These are phyloP conservation scores for Phytophthora pistaciae DNA, from an alignment of 352 stramenopile species.

Conservation along the genomic window DNA sequence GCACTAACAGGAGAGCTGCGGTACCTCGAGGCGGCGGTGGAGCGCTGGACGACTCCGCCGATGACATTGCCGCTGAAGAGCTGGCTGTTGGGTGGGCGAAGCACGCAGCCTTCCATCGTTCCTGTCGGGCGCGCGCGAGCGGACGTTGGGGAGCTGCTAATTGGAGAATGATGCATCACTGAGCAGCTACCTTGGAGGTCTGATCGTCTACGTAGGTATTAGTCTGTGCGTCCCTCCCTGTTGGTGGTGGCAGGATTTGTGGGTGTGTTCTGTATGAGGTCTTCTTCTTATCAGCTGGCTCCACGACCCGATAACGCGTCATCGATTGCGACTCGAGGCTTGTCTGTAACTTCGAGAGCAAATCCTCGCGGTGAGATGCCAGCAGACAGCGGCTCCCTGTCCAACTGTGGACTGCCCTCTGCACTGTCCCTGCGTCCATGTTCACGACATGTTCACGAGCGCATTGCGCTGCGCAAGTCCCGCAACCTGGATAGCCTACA, in stretches of 20 bases:
- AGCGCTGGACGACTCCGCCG: neutral
- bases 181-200: neutral
- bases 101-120: neutral
- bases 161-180: neutral
- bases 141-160: neutral
- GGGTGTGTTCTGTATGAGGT: neutral
- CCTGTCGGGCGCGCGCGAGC: neutral
- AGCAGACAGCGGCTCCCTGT: no score
- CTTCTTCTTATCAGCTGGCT: neutral
- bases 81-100: neutral
- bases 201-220: no score
- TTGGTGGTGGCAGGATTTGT: neutral
- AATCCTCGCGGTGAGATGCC: neutral
- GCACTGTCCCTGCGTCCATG: no score
- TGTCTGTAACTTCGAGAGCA: neutral
- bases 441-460: no score
- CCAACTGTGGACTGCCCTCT: no score
- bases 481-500: neutral
- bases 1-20: neutral
- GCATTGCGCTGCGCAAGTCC: no score
- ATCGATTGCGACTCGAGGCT: neutral
- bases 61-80: conserved; percentile 5
- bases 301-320: neutral
- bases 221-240: neutral
- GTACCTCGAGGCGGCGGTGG: neutral